phyloP scores from a whole-genome alignment of 176 grass and related monocot species.

The Metroxylon sagu region DNA sequence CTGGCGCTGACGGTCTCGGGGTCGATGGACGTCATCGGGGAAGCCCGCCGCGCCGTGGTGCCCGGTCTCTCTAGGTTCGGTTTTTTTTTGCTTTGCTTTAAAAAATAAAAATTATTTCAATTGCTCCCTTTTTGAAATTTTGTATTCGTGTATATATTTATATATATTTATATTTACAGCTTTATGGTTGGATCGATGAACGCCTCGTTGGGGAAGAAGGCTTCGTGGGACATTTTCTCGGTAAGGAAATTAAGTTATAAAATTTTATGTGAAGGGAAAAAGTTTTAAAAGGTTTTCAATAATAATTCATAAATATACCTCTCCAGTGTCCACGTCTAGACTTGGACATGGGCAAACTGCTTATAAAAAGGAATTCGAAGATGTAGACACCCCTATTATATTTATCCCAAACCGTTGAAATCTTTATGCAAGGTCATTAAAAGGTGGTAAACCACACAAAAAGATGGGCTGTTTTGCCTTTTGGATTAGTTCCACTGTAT shows the following conservation, averaged over 20 bases:
- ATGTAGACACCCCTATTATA: too few relatives aligned
- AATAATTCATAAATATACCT: too few relatives aligned
- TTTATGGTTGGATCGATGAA: constrained; percentile 51
- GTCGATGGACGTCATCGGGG: constrained; percentile 31
- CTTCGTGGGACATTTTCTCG: constrained; percentile 4
- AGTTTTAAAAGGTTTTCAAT: background rate
- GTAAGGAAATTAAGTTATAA: constrained; percentile 25
- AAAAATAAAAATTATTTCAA: background rate
- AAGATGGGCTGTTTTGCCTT: too few relatives aligned
- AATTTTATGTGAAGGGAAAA: background rate
- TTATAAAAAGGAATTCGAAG: too few relatives aligned
- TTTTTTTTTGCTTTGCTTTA: background rate
- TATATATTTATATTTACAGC: constrained; percentile 19
- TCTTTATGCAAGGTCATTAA: too few relatives aligned
- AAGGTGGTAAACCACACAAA: too few relatives aligned
- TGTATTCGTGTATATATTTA: background rate
- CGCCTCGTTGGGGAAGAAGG: constrained; percentile 33
- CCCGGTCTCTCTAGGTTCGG: constrained; percentile 2
- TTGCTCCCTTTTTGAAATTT: background rate
- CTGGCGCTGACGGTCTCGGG: constrained; percentile 47
- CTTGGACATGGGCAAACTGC: too few relatives aligned
- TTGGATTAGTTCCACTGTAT: too few relatives aligned
- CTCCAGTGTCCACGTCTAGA: too few relatives aligned
- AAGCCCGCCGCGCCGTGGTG: constrained; percentile 41
- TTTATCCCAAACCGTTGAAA: too few relatives aligned